Evolutionary conservation across 495 filamentous ascomycete genomes (phyloP).

Genomic region (Aspergillus sparsus): DNA sequence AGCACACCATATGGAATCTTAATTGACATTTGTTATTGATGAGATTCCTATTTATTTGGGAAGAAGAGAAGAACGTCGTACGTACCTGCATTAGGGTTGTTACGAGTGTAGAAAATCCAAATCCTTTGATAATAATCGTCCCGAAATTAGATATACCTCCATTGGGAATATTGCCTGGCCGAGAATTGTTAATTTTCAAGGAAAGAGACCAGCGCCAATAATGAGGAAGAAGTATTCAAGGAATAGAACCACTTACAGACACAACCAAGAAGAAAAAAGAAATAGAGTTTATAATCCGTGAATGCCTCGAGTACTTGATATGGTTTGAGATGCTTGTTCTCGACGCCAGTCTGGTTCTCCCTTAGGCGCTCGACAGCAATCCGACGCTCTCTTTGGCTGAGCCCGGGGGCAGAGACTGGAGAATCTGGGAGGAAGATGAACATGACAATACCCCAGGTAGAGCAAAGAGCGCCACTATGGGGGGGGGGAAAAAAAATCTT

Average conservation of each 20-base stretch:
- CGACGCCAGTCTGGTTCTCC: conserved; percentile 65
- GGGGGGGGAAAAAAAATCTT: no score
- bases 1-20: conserved; percentile 60
- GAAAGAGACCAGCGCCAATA: no score
- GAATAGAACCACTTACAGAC: conserved; percentile 28
- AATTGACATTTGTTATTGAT: not conserved
- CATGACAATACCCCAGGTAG: conserved; percentile 57
- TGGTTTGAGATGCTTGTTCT: conserved; percentile 62
- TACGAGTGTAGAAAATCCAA: conserved; percentile 57
- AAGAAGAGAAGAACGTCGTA: conserved; percentile 15
- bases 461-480: conserved; percentile 52
- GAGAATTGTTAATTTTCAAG: no score
- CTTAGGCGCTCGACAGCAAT: conserved; percentile 60
- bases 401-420: conserved; percentile 60
- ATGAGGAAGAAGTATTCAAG: no score
- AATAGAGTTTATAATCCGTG: conserved; percentile 61
- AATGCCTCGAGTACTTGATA: conserved; percentile 60
- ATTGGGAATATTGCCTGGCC: conserved; percentile 45
- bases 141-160: conserved; percentile 61
- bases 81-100: conserved; percentile 50
- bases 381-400: conserved; percentile 55
- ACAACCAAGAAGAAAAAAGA: conserved; percentile 59
- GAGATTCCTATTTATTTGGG: conserved; percentile 16
- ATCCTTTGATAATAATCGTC: conserved; percentile 62
- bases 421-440: conserved; percentile 64